These are phyloP conservation scores for Nakazawaea anatomiae DNA, from an alignment of 805 yeast species.

Conservation along the genomic window DNA sequence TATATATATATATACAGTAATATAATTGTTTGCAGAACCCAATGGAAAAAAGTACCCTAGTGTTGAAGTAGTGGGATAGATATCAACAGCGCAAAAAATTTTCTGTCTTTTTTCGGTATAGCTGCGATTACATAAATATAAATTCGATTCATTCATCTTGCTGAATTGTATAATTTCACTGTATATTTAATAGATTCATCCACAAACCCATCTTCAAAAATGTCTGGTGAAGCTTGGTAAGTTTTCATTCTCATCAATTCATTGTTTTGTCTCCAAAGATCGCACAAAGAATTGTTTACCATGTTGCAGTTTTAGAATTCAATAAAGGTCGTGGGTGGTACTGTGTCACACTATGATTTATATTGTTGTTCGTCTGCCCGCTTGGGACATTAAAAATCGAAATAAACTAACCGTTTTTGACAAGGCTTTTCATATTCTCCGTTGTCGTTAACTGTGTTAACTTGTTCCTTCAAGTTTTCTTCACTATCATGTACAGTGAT, in stretches of 20 bases:
- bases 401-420: not conserved
- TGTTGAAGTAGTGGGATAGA: no score
- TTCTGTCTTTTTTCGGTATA: not conserved
- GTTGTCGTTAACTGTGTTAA: conserved; percentile 82
- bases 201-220: conserved; percentile 10
- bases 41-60: no score
- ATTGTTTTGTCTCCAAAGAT: no score
- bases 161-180: no score
- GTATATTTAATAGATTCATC: no score
- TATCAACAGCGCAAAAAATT: not conserved
- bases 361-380: no score
- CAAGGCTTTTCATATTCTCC: conserved; percentile 63
- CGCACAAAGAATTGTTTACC: not conserved
- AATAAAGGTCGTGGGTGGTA: no score
- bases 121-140: not conserved
- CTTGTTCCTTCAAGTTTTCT: conserved; percentile 87
- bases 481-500: conserved; percentile 93
- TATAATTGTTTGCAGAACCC: no score
- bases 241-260: conserved; percentile 14
- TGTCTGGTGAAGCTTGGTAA: conserved; percentile 46
- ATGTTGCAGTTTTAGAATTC: not conserved
- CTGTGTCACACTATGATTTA: no score
- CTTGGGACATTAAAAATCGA: no score
- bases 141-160: no score
- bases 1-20: no score